Percentiles rank a stretch among this genome's conserved stretches.
phyloP scores from a whole-genome alignment of 1,284 basidiomycete genomes.

The Xerocomus cyaneibrunnescens region DNA sequence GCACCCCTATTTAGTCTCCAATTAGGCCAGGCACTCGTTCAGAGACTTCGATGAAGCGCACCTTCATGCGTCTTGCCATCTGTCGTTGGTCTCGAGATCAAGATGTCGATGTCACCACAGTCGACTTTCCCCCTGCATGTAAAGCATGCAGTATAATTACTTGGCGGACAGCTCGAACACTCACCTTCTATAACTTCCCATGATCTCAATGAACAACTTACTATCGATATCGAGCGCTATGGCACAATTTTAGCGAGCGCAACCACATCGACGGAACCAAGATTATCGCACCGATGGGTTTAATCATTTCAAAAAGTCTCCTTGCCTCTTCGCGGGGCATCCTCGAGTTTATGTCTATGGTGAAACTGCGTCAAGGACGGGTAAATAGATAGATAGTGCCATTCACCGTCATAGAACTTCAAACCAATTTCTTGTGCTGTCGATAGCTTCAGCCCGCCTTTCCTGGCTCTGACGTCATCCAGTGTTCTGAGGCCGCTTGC shows the following conservation, averaged over 20 bases:
- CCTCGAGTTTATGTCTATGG: constrained; percentile 67
- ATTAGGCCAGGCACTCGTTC: background rate
- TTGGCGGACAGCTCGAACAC: constrained; percentile 2
- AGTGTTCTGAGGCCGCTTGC: constrained; percentile 74
- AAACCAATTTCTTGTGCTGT: constrained; percentile 74
- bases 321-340: constrained; percentile 83
- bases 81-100: constrained; percentile 72
- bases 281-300: constrained; percentile 53
- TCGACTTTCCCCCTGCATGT: constrained; percentile 62
- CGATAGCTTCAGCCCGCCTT: constrained; percentile 62
- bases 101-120: constrained; percentile 89
- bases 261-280: background rate
- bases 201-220: constrained; percentile 75
- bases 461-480: constrained; percentile 64
- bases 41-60: constrained; percentile 15
- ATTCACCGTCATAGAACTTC: constrained; percentile 70
- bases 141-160: background rate
- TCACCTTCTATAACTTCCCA: constrained; percentile 87
- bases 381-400: background rate
- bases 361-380: background rate
- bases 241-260: background rate
- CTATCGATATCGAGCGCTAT: constrained; percentile 70
- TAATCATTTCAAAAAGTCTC: constrained; percentile 70
- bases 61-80: constrained; percentile 77
- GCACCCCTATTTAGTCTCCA: constrained; percentile 46